phyloP scores from a whole-genome alignment of 1,284 basidiomycete species.

The Tilletia horrida region DNA sequence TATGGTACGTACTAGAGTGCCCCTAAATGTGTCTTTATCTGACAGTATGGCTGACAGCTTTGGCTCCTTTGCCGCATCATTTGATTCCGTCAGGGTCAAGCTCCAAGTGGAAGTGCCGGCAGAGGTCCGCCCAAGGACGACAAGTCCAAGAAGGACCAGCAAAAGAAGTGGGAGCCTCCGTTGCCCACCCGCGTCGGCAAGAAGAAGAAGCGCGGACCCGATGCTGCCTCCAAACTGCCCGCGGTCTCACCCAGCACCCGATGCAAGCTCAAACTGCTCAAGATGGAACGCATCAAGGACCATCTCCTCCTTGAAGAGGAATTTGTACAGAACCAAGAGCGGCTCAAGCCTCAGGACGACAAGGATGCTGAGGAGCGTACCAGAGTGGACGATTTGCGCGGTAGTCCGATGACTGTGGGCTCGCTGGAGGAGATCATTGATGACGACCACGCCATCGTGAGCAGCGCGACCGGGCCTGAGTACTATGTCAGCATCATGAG shows the following conservation, averaged over 20 bases:
- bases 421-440: constrained; percentile 99
- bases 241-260: constrained; percentile 90
- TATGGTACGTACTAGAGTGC: no score
- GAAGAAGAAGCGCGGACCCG: constrained; percentile 86
- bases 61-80: not conserved
- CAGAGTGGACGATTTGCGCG: constrained; percentile 89
- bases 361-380: constrained; percentile 93
- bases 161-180: constrained; percentile 98
- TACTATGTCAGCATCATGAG: constrained; percentile 98
- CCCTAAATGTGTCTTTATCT: no score
- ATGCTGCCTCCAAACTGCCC: constrained; percentile 85
- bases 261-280: constrained; percentile 90
- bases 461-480: constrained; percentile 89
- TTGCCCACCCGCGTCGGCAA: constrained; percentile 95
- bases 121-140: constrained; percentile 40
- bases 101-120: constrained; percentile 44
- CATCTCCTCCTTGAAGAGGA: constrained; percentile 96
- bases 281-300: constrained; percentile 96
- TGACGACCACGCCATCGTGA: constrained; percentile 99
- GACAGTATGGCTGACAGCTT: no score
- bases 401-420: constrained; percentile 93
- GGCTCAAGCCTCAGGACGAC: constrained; percentile 67
- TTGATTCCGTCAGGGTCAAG: constrained; percentile 40
- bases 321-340: constrained; percentile 91
- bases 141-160: constrained; percentile 61